Evolutionary conservation across 495 filamentous ascomycete genomes (phyloP).

Genomic region (Friedmanniomyces endolithicus): DNA sequence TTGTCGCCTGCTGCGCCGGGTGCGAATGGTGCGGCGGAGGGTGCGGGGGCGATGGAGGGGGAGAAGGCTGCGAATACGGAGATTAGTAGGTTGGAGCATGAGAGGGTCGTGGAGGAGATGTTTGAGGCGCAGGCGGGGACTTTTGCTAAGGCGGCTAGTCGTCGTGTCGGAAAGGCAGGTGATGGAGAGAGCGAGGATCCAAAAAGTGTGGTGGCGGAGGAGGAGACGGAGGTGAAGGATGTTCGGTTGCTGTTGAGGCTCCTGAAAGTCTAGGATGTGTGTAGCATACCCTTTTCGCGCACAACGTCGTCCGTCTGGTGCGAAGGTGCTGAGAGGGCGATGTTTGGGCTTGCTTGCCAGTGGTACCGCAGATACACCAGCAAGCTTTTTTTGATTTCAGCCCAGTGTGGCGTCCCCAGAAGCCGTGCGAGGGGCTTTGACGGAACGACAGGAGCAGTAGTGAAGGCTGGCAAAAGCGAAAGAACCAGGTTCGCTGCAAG

Average conservation of each 20-base stretch:
- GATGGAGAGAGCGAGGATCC: constrained; percentile 35
- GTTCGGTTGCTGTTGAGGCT: constrained; percentile 75
- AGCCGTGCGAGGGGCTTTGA: too few species aligned
- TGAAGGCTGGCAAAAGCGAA: too few species aligned
- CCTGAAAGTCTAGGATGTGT: constrained; percentile 53
- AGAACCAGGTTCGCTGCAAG: too few species aligned
- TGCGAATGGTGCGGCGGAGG: constrained; percentile 4
- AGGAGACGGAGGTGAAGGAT: constrained; percentile 81
- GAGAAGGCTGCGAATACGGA: constrained; percentile 15
- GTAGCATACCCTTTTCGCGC: too few species aligned
- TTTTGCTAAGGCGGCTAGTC: constrained; percentile 65
- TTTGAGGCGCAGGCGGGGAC: constrained; percentile 54
- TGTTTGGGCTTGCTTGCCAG: too few species aligned
- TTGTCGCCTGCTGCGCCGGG: constrained; percentile 28
- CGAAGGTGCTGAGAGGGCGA: too few species aligned
- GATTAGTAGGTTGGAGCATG: constrained; percentile 46
- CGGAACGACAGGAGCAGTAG: too few species aligned
- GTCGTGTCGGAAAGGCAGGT: constrained; percentile 48
- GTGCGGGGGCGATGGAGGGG: not conserved
- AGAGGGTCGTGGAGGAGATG: constrained; percentile 43
- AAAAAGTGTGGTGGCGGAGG: constrained; percentile 59
- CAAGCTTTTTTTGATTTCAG: too few species aligned
- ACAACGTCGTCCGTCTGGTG: too few species aligned
- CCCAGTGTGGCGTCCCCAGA: too few species aligned
- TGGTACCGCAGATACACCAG: too few species aligned